Evolutionary conservation across 257 asterid species (phyloP), one percentile per base, ranked within the genome.

Genomic region (Scutellaria galericulata): DNA sequence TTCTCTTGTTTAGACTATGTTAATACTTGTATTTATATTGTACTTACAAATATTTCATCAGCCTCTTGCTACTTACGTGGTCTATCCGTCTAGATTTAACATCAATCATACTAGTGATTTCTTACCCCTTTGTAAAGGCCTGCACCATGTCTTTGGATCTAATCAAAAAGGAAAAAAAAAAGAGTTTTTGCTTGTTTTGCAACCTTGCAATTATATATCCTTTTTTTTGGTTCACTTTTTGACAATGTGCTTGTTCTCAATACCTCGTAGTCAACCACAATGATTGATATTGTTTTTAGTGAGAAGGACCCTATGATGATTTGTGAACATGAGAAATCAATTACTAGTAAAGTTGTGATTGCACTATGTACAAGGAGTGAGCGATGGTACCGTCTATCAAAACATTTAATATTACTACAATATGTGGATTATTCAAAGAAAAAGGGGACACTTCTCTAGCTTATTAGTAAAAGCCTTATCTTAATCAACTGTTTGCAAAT

Each of bases 1-100:
- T 68, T 14, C 65, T 42, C 7, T 55, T 57, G 41, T 39, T 73
- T 56, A 44, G 12, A 42, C 54, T 73, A 0, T 62, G 54, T 47
- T 56, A 76, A 35, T 54, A 12, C 24, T 31, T 62, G 27, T 31
- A 5, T 75, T 48, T 64, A 24, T 15, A 63, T 53, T 66, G 10
- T 65, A 20, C 20, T 35, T 57, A 0, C 9, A 13, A 27, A 53
- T 24, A 22, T 51, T 53, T 13, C 24, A 15, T 35, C 51, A 42
- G 44, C 61, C 54, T 63, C 55, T 39, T 20, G 51, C 22, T 14
- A 22, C 61, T 24, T 39, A 44, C 3, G 58, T 40, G 14, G 46
- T 42, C n/a, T 48, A 20, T 50, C 37, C 41, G 24, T 40, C 18
- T 75, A 35, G 5, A 75, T 48, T 40, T 31, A 40, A 15, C 50